Evolutionary conservation across 352 stramenopile genomes (phyloP).

Genomic region (Globisporangium paroecandrum): DNA sequence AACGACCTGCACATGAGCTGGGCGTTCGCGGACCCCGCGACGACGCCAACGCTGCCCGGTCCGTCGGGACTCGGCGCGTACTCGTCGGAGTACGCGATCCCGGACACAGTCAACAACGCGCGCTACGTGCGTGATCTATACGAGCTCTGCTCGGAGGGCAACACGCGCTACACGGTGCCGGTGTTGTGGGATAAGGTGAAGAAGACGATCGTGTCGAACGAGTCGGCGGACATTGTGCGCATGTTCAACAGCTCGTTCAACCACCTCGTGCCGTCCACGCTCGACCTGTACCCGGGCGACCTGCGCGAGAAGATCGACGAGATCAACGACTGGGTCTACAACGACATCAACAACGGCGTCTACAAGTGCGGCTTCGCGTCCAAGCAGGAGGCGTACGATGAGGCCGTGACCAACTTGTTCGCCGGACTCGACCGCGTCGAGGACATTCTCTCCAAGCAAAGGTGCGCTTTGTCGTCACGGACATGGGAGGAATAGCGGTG

Average conservation of each 20-base stretch:
- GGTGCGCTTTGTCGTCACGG: conserved; percentile 20
- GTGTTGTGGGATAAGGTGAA: conserved; percentile 90
- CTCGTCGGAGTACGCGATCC: conserved; percentile 57
- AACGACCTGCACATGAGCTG: conserved; percentile 73
- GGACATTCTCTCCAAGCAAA: conserved; percentile 54
- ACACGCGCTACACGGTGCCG: conserved; percentile 87
- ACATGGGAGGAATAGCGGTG: conserved; percentile 3
- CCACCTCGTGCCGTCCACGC: conserved; percentile 54
- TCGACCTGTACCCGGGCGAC: conserved; percentile 78
- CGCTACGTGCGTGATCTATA: conserved; percentile 78
- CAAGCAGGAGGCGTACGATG: conserved; percentile 87
- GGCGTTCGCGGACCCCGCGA: conserved; percentile 71
- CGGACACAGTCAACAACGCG: conserved; percentile 63
- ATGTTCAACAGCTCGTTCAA: conserved; percentile 89
- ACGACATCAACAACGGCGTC: conserved; percentile 90
- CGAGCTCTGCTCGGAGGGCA: conserved; percentile 66
- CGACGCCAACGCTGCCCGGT: conserved; percentile 55
- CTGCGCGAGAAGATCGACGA: conserved; percentile 83
- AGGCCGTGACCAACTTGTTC: conserved; percentile 69
- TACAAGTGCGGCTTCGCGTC: conserved; percentile 92
- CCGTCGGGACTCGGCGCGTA: conserved; percentile 69
- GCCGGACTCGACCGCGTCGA: conserved; percentile 69
- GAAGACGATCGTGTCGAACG: conserved; percentile 93
- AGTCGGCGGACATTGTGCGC: conserved; percentile 92
- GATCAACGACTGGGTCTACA: conserved; percentile 91